phyloP scores from a whole-genome alignment of 768 basidiomycete species.

The Gautieria morchelliformis region DNA sequence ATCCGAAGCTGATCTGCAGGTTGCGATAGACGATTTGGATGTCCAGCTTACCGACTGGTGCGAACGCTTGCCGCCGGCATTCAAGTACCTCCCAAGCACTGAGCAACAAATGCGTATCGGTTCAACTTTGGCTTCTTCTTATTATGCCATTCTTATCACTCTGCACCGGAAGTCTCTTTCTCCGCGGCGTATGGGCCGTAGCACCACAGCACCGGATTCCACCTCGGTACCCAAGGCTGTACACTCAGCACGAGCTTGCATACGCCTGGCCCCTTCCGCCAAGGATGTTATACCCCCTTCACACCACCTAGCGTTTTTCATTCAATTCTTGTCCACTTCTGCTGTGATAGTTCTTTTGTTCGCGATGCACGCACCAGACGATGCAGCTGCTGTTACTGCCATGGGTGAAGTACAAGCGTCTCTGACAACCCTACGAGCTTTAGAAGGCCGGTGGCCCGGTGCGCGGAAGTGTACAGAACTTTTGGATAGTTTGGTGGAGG shows the following conservation, averaged over 20 bases:
- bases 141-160: conserved; percentile 80
- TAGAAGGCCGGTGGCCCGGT: conserved; percentile 85
- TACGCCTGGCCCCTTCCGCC: conserved; percentile 76
- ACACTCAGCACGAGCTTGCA: conserved; percentile 76
- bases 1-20: conserved; percentile 67
- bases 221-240: conserved; percentile 75
- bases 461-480: conserved; percentile 81
- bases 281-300: conserved; percentile 77
- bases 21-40: conserved; percentile 70
- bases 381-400: conserved; percentile 53
- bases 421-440: conserved; percentile 59
- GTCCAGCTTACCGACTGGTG: conserved; percentile 74
- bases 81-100: conserved; percentile 65
- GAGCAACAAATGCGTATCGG: conserved; percentile 78
- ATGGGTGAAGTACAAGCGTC: conserved; percentile 79
- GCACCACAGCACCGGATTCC: conserved; percentile 49
- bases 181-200: conserved; percentile 42
- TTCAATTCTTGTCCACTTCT: conserved; percentile 83
- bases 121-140: conserved; percentile 78
- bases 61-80: conserved; percentile 60
- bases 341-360: conserved; percentile 78
- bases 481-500: conserved; percentile 24
- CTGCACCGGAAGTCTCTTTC: conserved; percentile 84
- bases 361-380: conserved; percentile 74
- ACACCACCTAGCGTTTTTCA: conserved; percentile 82